Base-by-base conservation (phyloP, 768 basidiomycete species). In the Glaciozyma martinii region DNA sequence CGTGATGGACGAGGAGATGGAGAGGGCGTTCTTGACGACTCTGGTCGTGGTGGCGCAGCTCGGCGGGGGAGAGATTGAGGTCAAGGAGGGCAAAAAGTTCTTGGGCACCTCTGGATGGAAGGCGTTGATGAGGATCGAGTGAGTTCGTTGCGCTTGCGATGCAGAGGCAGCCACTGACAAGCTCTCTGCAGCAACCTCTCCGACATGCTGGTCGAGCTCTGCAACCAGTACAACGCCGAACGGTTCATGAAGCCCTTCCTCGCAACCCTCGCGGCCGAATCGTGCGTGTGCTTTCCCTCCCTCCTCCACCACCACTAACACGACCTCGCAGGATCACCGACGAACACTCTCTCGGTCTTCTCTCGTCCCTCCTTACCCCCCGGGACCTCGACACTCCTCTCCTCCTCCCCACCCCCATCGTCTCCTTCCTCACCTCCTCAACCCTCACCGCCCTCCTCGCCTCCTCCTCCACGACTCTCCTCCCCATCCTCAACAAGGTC, bases 11-110 rank as follows among this genome's bases (percentile, higher is more conserved):
- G 68, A 65, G 3, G 63, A 68, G 53, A 71, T 63, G 21, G 70
- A 71, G 44, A 68, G 65, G 19, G 71, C 71, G 27, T 82, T 87
- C 46, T 74, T 89, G 5, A 86, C 81, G 52, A 83, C 88, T 1
- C 74, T 83, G 0, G 77, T 89, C 29, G 82, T 85, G 2, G 78
- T 92, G 3, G 85, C 54, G n/a, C 63, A 67, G 55, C 52, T 71
- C 5, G 66, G 66, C 13, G 63, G 65, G 54, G 69, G 60, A 12
- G 69, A 71, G 30, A 27, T 71, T 5, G 46, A 37, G 9, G 84
- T 68, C 81, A 81, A 27, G 76, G 83, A 13, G 87, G 90, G 75
- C 78, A 82, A 21, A 79, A 81, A 62, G 68, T 86, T 19, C 79
- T 82, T 52, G 71, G 72, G 12, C 76, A 88, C 25, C 77, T 59